Percentiles rank a stretch among this genome's conserved stretches.
Conservation (phyloP, 2,329 filamentous ascomycete genomes). For the Cercospora canescens region DNA sequence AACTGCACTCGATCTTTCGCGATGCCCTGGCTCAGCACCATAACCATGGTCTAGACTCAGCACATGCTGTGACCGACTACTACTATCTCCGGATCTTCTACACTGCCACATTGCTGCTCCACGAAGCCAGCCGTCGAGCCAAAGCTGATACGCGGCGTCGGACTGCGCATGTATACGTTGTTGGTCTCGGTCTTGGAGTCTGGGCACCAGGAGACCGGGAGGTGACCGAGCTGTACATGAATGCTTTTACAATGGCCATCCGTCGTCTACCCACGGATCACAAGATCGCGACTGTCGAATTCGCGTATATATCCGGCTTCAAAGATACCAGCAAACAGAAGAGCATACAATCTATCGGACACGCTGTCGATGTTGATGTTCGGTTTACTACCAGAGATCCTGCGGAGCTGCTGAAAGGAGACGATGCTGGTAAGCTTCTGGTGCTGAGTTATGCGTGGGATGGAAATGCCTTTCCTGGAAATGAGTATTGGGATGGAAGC, state of each 20-base stretch:
- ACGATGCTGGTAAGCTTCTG: slow-evolving; percentile 24
- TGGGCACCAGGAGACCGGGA: slow-evolving; percentile 31
- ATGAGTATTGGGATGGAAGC: slow-evolving; percentile 36
- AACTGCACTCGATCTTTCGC: slow-evolving; percentile 15
- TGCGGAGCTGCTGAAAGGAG: slow-evolving; percentile 28
- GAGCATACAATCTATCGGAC: not conserved
- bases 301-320: slow-evolving; percentile 28
- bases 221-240: slow-evolving; percentile 25
- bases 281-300: slow-evolving; percentile 31
- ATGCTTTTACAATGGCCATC: slow-evolving; percentile 29
- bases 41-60: not conserved
- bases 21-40: not conserved
- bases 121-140: slow-evolving; percentile 31
- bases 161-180: slow-evolving; percentile 33
- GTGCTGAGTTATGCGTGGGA: slow-evolving; percentile 39
- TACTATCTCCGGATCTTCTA: not conserved
- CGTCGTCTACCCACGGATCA: slow-evolving; percentile 17
- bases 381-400: slow-evolving; percentile 34
- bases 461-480: slow-evolving; percentile 37
- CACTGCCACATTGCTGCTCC: slow-evolving; percentile 33
- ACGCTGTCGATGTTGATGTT: slow-evolving; percentile 22
- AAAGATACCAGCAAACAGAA: not conserved
- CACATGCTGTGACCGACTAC: not conserved
- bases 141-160: slow-evolving; percentile 12
- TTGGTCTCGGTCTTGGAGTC: slow-evolving; percentile 37